Evolutionary conservation across 2,329 filamentous ascomycete genomes (phyloP).

Genomic region (Colletotrichum camelliae): DNA sequence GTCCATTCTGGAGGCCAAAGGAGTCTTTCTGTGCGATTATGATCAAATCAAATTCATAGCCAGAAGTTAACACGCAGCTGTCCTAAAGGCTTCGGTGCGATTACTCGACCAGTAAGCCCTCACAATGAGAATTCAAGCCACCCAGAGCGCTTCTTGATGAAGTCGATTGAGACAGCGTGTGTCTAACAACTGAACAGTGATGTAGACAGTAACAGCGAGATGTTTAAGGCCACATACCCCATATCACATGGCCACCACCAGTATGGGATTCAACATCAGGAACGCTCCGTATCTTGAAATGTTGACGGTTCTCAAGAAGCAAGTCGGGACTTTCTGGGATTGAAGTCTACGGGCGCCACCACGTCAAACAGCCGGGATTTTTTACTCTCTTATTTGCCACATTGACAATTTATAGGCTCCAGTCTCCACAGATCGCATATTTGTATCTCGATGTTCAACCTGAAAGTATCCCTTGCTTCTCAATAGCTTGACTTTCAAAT

Average conservation of each 20-base stretch:
- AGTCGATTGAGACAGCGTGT: neutral
- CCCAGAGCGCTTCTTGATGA: neutral
- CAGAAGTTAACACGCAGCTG: neutral
- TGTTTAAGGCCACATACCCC: no score
- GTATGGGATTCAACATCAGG: no score
- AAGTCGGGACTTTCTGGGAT: no score
- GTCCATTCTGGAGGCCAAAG: neutral
- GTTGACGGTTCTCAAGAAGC: no score
- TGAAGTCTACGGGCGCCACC: no score
- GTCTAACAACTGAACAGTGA: no score
- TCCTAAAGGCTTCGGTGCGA: neutral
- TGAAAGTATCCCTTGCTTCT: neutral
- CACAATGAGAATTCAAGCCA: neutral
- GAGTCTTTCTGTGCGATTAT: neutral
- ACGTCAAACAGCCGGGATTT: no score
- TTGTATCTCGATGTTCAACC: neutral
- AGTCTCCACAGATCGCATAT: neutral
- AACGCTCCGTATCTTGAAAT: no score
- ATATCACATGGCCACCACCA: no score
- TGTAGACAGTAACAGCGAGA: no score
- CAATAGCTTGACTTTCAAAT: neutral
- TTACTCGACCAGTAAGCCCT: neutral
- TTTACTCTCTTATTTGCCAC: no score
- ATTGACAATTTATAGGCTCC: neutral
- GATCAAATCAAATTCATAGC: neutral